Conservation (phyloP, 1,284 basidiomycete species). For the Ganoderma meredithae region DNA sequence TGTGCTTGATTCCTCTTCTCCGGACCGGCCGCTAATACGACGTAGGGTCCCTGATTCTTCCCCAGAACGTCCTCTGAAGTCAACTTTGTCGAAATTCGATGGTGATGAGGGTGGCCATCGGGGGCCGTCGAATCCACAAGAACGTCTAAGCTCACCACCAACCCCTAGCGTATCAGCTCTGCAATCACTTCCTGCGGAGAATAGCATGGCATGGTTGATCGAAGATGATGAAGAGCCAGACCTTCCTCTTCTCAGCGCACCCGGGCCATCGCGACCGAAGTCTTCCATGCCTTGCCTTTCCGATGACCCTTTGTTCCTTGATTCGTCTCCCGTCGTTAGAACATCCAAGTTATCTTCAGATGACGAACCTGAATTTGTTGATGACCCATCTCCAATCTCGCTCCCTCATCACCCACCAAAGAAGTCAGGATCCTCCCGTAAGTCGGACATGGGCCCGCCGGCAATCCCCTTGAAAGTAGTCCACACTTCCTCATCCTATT, state of each 20-base stretch:
- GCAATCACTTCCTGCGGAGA: constrained; percentile 15
- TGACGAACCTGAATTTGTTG: constrained; percentile 27
- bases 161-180: constrained; percentile 25
- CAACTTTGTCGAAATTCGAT: constrained; percentile 21
- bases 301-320: constrained; percentile 27
- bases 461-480: constrained; percentile 43
- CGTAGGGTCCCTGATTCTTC: constrained; percentile 10
- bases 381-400: constrained; percentile 8
- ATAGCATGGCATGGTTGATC: constrained; percentile 68
- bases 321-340: constrained; percentile 17
- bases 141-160: constrained; percentile 23
- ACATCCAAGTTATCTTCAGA: constrained; percentile 13
- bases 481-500: constrained; percentile 29
- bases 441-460: constrained; percentile 50
- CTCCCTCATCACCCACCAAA: constrained; percentile 14
- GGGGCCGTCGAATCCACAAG: constrained; percentile 24
- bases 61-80: constrained; percentile 25
- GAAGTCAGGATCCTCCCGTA: constrained; percentile 18
- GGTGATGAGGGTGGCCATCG: constrained; percentile 8
- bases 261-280: constrained; percentile 1
- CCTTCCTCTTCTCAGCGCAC: constrained; percentile 57
- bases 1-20: constrained; percentile 27
- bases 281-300: background rate
- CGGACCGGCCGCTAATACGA: constrained; percentile 15
- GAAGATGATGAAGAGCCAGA: constrained; percentile 57